Evolutionary conservation across 2,329 filamentous ascomycete species (phyloP).

Genomic region (Pseudogymnoascus sp.): DNA sequence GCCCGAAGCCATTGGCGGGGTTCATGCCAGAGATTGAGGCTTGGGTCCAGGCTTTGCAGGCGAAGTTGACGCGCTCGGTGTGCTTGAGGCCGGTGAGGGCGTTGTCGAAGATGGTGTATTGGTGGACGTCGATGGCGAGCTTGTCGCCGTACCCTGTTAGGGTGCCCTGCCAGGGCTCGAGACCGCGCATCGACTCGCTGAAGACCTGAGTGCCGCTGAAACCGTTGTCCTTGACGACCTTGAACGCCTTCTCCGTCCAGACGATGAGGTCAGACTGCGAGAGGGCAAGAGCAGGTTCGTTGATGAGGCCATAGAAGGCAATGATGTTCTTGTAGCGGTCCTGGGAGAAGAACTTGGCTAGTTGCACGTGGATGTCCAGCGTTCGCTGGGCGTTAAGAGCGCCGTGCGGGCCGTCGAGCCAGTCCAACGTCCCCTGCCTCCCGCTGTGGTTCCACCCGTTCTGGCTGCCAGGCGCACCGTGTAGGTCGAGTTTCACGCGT

Average conservation of each 20-base stretch:
- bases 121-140: constrained; percentile 87
- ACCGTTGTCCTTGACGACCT: constrained; percentile 69
- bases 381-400: constrained; percentile 70
- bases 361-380: constrained; percentile 76
- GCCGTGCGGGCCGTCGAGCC: constrained; percentile 84
- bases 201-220: constrained; percentile 70
- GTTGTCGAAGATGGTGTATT: constrained; percentile 96
- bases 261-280: constrained; percentile 57
- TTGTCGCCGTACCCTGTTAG: constrained; percentile 60
- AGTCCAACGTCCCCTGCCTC: constrained; percentile 68
- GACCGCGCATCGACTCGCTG: constrained; percentile 89
- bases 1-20: constrained; percentile 74
- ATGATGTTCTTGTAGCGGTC: constrained; percentile 87
- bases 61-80: constrained; percentile 75
- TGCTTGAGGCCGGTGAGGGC: constrained; percentile 78
- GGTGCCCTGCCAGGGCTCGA: constrained; percentile 83
- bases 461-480: constrained; percentile 85
- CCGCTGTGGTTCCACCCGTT: constrained; percentile 99
- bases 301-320: constrained; percentile 86
- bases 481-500: constrained; percentile 86
- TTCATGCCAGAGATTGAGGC: constrained; percentile 67
- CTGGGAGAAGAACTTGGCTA: constrained; percentile 90
- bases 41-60: constrained; percentile 78
- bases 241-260: constrained; percentile 73
- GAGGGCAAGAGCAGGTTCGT: constrained; percentile 84